Base-by-base conservation (phyloP, 129 eudicot genomes). In the Centrapalus pauciflorus region DNA sequence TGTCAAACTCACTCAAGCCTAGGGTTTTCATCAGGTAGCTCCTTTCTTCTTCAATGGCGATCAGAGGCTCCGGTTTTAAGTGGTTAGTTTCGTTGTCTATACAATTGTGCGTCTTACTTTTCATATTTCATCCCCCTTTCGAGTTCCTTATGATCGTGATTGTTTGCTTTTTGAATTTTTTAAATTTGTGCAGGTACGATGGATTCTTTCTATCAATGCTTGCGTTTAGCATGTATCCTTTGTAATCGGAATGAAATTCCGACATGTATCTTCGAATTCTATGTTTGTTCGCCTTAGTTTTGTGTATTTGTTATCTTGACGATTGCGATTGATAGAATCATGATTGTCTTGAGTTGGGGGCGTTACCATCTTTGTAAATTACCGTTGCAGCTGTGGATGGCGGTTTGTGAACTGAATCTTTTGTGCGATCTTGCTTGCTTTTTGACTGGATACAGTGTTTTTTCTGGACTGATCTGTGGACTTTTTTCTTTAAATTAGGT, bases 101-200 rank as follows among this genome's bases (percentile, higher is more conserved):
- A 29, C 30, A 46, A 12, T 43, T 60, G 30, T 17, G 50, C 62
- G 14, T 50, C 14, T 14, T 0, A 13, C 20, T 55, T 72, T 33
- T 7, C 26, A 33, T 3, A 13, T 29, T 29, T 61, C 3, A 8
- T 7, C 56, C 16, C 9, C 19, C 27, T 49, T 40, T 63, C 3
- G 7, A 13, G 7, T 54, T 28, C 52, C 64, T 35, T 20, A 1
- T 51, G 24, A 23, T 58, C 37, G 14, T 11, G 46, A 55, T 37
- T 21, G 13, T 66, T 66, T 66, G 1, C 11, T 25, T 48, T 43
- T 62, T 16, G 20, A 28, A 56, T 71, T 73, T 41, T 37, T 64
- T n/a, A n/a, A n/a, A n/a, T n/a, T n/a, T n/a, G n/a, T 83, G 71
- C 89, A 91, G 97, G 97, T 91, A 91, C 71, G 97, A 87, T 85